phyloP scores from a whole-genome alignment of 345 rosid species.

The Salix arbutifolia region DNA sequence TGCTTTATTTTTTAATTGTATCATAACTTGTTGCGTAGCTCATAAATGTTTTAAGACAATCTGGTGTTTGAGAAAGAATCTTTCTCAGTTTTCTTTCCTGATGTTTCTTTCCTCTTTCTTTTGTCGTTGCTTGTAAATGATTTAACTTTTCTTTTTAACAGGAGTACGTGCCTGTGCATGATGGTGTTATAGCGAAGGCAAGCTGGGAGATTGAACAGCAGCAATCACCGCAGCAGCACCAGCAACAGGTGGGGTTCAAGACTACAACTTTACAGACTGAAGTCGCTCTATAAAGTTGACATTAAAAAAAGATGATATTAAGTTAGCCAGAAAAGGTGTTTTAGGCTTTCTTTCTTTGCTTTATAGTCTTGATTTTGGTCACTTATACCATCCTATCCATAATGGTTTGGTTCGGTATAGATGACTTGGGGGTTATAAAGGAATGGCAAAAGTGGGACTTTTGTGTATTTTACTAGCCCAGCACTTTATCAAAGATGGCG shows the following conservation, averaged over 20 bases:
- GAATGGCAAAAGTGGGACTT: slow-evolving; percentile 10
- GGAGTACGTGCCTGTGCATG: slow-evolving; percentile 86
- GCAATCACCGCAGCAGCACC: slow-evolving; percentile 20
- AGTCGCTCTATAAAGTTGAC: slow-evolving; percentile 42
- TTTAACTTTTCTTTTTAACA: slow-evolving; percentile 19
- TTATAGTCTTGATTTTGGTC: slow-evolving; percentile 22
- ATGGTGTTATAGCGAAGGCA: slow-evolving; percentile 67
- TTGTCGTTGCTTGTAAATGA: slow-evolving; percentile 15
- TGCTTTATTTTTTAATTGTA: not conserved
- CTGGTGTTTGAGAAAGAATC: slow-evolving; percentile 15
- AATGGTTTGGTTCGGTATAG: slow-evolving; percentile 21
- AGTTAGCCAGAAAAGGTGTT: slow-evolving; percentile 5
- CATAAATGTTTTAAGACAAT: slow-evolving; percentile 20
- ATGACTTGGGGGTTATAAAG: slow-evolving; percentile 11
- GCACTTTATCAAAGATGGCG: not conserved
- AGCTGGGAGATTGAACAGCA: slow-evolving; percentile 71
- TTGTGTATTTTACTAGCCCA: not conserved
- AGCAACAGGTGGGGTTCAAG: slow-evolving; percentile 42
- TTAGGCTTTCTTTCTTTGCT: slow-evolving; percentile 7
- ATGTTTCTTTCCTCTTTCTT: not conserved
- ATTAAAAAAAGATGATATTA: not conserved
- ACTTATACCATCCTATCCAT: slow-evolving; percentile 11
- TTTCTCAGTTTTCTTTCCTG: slow-evolving; percentile 5
- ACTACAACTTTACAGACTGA: slow-evolving; percentile 47
- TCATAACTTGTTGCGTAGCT: not conserved